These are phyloP conservation scores for Borovskyia barvae DNA, from an alignment of 208 protist genomes.

Conservation along the genomic window DNA sequence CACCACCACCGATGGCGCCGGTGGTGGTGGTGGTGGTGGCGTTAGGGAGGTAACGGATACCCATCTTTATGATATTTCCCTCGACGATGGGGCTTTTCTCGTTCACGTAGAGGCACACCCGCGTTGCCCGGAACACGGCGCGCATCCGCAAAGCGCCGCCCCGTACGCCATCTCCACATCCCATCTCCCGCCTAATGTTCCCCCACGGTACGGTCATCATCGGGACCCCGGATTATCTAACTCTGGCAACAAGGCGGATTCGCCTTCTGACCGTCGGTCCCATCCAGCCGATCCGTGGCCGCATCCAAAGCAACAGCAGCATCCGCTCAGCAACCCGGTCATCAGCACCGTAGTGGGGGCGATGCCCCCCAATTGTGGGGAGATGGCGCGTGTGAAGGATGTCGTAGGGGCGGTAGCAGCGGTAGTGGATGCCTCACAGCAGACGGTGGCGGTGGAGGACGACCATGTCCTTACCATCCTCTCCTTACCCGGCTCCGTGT, in stretches of 20 bases:
- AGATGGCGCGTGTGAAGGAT: not conserved
- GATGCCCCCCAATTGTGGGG: too few relatives aligned
- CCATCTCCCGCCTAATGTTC: not conserved
- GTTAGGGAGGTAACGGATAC: too few relatives aligned
- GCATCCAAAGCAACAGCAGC: conserved; percentile 1
- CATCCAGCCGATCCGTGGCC: too few relatives aligned
- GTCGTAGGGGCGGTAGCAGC: too few relatives aligned
- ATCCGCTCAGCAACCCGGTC: not conserved
- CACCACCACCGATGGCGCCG: not conserved
- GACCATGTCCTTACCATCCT: conserved; percentile 18
- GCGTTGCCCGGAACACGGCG: too few relatives aligned
- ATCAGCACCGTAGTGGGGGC: not conserved
- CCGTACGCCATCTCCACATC: too few relatives aligned
- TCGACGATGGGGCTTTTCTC: not conserved
- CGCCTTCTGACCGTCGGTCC: too few relatives aligned
- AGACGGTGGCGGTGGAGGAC: conserved; percentile 1
- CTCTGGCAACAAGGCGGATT: too few relatives aligned
- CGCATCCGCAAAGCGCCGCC: too few relatives aligned
- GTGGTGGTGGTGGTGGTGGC: not conserved
- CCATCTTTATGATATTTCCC: not conserved
- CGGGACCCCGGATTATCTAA: too few relatives aligned
- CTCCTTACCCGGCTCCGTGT: conserved; percentile 19
- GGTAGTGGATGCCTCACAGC: not conserved
- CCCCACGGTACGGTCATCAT: not conserved
- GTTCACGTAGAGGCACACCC: not conserved